Percentiles rank a stretch among this genome's conserved stretches.
These are phyloP conservation scores for Aspergillus floridensis DNA, from an alignment of 2,329 filamentous ascomycete genomes.

Conservation along the genomic window DNA sequence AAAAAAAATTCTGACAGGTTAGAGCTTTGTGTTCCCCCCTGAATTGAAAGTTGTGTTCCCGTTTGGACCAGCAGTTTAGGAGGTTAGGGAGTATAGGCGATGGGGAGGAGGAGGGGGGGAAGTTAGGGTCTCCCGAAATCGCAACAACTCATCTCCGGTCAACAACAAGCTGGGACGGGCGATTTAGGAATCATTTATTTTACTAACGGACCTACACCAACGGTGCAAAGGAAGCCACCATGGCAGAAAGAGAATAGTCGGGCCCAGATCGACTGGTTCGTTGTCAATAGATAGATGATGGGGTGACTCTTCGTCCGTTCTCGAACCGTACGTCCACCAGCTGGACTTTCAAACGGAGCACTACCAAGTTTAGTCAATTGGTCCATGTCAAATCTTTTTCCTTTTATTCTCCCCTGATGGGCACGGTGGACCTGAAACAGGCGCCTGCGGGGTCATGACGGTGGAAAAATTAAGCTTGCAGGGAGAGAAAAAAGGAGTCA, in stretches of 20 bases:
- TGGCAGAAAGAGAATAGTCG: conserved; percentile 9
- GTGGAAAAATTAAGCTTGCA: conserved; percentile 12
- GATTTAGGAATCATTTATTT: neutral
- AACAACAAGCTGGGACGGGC: neutral
- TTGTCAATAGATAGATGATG: conserved; percentile 6
- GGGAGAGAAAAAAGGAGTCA: conserved; percentile 2
- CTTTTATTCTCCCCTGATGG: conserved; percentile 7
- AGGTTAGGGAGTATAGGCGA: neutral
- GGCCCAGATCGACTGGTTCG: conserved; percentile 15
- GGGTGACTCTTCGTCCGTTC: neutral
- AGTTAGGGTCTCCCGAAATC: neutral
- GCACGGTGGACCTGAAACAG: conserved; percentile 1
- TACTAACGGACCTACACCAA: neutral
- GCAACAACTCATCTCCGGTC: neutral
- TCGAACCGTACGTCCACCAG: neutral
- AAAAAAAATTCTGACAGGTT: neutral
- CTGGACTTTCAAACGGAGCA: neutral
- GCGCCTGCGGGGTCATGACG: conserved; percentile 11
- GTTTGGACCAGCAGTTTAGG: neutral
- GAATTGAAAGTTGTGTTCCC: neutral
- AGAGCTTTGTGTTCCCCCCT: neutral
- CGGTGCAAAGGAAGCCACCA: conserved; percentile 12
- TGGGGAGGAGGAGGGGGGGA: too few relatives aligned
- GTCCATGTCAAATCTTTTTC: neutral
- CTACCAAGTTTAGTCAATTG: neutral